These are phyloP conservation scores for Mimosa pudica DNA, from an alignment of 306 rosid genomes.

Conservation along the genomic window DNA sequence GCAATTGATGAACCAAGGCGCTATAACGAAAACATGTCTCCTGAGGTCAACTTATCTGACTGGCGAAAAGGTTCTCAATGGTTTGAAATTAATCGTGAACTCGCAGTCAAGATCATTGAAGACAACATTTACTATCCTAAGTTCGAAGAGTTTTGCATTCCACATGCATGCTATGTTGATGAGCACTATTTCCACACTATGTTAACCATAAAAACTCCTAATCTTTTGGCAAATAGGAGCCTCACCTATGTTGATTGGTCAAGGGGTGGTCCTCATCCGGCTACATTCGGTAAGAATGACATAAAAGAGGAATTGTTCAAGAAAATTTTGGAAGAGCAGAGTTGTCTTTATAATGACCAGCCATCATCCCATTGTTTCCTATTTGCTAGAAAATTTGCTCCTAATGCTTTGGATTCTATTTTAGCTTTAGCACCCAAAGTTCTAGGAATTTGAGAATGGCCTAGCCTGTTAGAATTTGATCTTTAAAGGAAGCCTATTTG, in stretches of 20 bases:
- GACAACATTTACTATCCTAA: slow-evolving; percentile 73
- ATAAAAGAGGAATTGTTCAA: slow-evolving; percentile 75
- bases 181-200: slow-evolving; percentile 98
- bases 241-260: slow-evolving; percentile 97
- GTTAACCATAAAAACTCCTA: slow-evolving; percentile 73
- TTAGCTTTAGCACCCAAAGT: slow-evolving; percentile 65
- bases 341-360: slow-evolving; percentile 85
- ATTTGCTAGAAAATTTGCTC: slow-evolving; percentile 94
- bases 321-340: slow-evolving; percentile 55
- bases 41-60: slow-evolving; percentile 74
- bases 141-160: slow-evolving; percentile 71
- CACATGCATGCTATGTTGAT: slow-evolving; percentile 87
- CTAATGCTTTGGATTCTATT: slow-evolving; percentile 82
- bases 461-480: slow-evolving; percentile 30
- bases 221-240: slow-evolving; percentile 81
- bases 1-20: slow-evolving; percentile 91
- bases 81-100: slow-evolving; percentile 82
- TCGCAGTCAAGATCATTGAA: slow-evolving; percentile 67
- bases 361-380: slow-evolving; percentile 83
- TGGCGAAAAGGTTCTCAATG: slow-evolving; percentile 99
- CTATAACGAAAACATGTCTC: slow-evolving; percentile 72
- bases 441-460: slow-evolving; percentile 62
- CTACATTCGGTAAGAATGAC: slow-evolving; percentile 87
- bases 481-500: slow-evolving; percentile 31
- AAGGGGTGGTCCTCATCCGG: slow-evolving; percentile 98